A percentile compares a stretch with the other conserved stretches of the same genome.
Evolutionary conservation across 208 protist genomes (phyloP).

Genomic region (Herpetomonas tarakana): DNA sequence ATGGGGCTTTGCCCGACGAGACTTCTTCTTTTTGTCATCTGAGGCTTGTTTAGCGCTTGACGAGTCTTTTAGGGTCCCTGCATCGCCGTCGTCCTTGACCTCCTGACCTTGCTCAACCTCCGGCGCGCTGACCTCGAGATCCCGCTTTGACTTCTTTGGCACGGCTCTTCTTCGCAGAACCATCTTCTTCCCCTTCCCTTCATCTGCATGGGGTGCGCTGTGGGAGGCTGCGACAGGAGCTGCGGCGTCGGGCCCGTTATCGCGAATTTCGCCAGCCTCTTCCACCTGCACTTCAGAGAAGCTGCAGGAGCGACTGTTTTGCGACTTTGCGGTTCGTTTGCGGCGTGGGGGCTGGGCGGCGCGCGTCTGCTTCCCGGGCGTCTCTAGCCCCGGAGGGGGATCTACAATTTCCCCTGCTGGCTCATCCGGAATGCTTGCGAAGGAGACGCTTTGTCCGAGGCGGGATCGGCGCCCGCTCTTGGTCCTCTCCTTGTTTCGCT

Average conservation of each 20-base stretch:
- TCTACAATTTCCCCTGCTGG: slow-evolving; percentile 20
- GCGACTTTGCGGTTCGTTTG: slow-evolving; percentile 1
- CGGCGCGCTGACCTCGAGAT: slow-evolving; percentile 1
- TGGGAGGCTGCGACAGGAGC: not conserved
- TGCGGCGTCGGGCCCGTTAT: slow-evolving; percentile 1
- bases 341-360: slow-evolving; percentile 8
- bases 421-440: slow-evolving; percentile 16
- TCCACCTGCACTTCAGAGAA: slow-evolving; percentile 40
- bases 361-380: slow-evolving; percentile 6
- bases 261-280: slow-evolving; percentile 19
- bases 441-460: slow-evolving; percentile 21
- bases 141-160: slow-evolving; percentile 1
- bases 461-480: slow-evolving; percentile 8
- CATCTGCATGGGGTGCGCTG: not conserved
- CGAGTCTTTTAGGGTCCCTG: too few relatives aligned
- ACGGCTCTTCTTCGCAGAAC: slow-evolving; percentile 11
- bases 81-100: slow-evolving; percentile 4
- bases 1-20: not conserved
- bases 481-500: not conserved
- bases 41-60: too few relatives aligned
- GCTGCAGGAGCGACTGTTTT: slow-evolving; percentile 47
- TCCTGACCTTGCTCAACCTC: slow-evolving; percentile 5
- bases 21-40: not conserved
- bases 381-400: not conserved
- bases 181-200: slow-evolving; percentile 8